Evolutionary conservation across 2,329 filamentous ascomycete genomes (phyloP).

Genomic region (Coniochaeta ligniaria): DNA sequence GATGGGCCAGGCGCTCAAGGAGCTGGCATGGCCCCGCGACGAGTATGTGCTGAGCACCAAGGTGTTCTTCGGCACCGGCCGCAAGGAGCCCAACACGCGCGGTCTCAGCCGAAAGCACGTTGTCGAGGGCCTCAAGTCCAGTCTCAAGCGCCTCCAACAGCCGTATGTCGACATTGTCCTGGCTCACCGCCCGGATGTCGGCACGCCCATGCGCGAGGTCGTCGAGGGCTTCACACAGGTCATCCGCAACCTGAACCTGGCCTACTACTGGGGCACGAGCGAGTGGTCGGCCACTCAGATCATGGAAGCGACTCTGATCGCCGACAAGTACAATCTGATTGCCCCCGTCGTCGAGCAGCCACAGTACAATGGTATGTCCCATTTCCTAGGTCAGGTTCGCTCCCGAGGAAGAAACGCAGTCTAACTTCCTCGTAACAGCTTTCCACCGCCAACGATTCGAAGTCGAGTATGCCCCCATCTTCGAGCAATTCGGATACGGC

Average conservation of each 20-base stretch:
- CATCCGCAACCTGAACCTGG: conserved; percentile 47
- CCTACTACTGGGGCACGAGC: conserved; percentile 58
- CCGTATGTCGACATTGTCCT: conserved; percentile 60
- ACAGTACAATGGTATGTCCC: conserved; percentile 42
- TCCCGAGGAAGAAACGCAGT: not conserved
- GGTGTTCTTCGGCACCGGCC: conserved; percentile 41
- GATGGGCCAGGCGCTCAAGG: conserved; percentile 43
- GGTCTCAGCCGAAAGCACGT: conserved; percentile 42
- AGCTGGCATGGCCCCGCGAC: conserved; percentile 43
- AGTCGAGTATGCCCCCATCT: conserved; percentile 54
- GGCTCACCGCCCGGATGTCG: conserved; percentile 50
- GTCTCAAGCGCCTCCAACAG: conserved; percentile 47
- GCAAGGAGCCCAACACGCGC: conserved; percentile 49
- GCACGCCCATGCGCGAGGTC: conserved; percentile 54
- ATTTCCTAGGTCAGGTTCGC: conserved; percentile 32
- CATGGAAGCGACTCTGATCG: conserved; percentile 46
- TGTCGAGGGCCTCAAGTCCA: conserved; percentile 51
- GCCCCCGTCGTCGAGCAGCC: conserved; percentile 39
- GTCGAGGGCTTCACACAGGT: conserved; percentile 41
- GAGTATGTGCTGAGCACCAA: conserved; percentile 48
- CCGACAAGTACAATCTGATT: conserved; percentile 51
- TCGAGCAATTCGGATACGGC: conserved; percentile 49
- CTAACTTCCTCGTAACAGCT: conserved; percentile 11
- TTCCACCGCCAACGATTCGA: conserved; percentile 56
- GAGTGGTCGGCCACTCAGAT: conserved; percentile 56